These are phyloP conservation scores for Dichotomopilus funicola DNA, from an alignment of 2,329 filamentous ascomycete species.

Conservation along the genomic window DNA sequence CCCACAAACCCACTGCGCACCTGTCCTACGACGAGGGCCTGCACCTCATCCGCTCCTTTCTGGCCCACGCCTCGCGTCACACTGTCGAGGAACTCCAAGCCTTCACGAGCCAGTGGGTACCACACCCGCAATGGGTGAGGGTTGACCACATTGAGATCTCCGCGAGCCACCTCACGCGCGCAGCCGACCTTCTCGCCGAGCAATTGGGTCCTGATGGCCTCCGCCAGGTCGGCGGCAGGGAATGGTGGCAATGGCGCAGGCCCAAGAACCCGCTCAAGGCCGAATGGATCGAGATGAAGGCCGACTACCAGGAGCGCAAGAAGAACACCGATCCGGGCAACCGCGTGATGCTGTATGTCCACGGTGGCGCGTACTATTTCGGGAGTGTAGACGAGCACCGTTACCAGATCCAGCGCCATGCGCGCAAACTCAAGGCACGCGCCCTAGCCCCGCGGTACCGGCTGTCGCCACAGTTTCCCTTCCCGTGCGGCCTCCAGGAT, in stretches of 20 bases:
- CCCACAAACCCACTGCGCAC: constrained; percentile 77
- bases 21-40: constrained; percentile 93
- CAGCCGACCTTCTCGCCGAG: constrained; percentile 60
- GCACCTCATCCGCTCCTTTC: constrained; percentile 77
- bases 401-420: constrained; percentile 97
- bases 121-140: constrained; percentile 80
- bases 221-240: constrained; percentile 67
- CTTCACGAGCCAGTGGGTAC: constrained; percentile 89
- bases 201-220: constrained; percentile 76
- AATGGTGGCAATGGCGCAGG: constrained; percentile 86
- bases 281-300: constrained; percentile 95
- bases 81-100: constrained; percentile 89
- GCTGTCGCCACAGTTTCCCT: constrained; percentile 87
- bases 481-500: constrained; percentile 87
- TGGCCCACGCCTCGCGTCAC: constrained; percentile 77
- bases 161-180: constrained; percentile 53
- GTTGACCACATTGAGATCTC: constrained; percentile 64
- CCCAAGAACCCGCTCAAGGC: constrained; percentile 61
- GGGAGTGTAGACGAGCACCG: constrained; percentile 93
- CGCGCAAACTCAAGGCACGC: constrained; percentile 83
- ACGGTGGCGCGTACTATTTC: constrained; percentile 93
- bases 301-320: constrained; percentile 68
- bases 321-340: constrained; percentile 53
- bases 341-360: constrained; percentile 86
- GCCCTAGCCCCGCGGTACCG: constrained; percentile 85